Percentiles rank a stretch among this genome's conserved stretches.
Evolutionary conservation across 805 yeast genomes (phyloP).

Genomic region (Lipomyces kockii): DNA sequence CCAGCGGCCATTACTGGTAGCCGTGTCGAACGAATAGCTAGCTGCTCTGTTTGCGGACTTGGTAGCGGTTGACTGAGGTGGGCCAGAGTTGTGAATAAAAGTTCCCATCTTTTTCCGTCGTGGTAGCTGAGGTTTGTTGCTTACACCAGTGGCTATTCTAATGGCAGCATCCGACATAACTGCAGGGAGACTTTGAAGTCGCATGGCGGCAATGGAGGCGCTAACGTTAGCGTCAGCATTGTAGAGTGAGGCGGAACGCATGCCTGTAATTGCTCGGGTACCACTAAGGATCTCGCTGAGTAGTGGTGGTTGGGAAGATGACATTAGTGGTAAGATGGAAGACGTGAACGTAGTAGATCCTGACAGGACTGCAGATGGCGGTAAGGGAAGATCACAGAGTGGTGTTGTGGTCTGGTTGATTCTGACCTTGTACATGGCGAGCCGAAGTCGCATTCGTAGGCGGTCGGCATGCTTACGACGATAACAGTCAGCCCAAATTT

Average conservation of each 20-base stretch:
- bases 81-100: not conserved
- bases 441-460: constrained; percentile 42
- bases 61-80: not conserved
- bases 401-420: constrained; percentile 44
- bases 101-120: constrained; percentile 5
- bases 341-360: constrained; percentile 3
- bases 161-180: constrained; percentile 30
- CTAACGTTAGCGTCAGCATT: constrained; percentile 6
- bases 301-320: not conserved
- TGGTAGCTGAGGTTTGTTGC: not conserved
- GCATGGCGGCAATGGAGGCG: not conserved
- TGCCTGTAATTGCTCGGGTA: constrained; percentile 3
- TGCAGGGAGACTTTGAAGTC: constrained; percentile 17
- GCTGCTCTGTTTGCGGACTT: not conserved
- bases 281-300: not conserved
- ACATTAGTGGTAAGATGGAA: not conserved
- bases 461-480: constrained; percentile 38
- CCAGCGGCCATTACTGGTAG: not conserved
- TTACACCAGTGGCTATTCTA: constrained; percentile 15
- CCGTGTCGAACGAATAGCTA: not conserved
- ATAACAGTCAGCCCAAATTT: not conserved
- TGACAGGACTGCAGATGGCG: not conserved
- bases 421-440: constrained; percentile 46
- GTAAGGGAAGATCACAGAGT: constrained; percentile 36
- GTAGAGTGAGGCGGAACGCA: constrained; percentile 11